These are phyloP conservation scores for Psilocybe subaeruginosa DNA, from an alignment of 768 basidiomycete genomes.

Conservation along the genomic window DNA sequence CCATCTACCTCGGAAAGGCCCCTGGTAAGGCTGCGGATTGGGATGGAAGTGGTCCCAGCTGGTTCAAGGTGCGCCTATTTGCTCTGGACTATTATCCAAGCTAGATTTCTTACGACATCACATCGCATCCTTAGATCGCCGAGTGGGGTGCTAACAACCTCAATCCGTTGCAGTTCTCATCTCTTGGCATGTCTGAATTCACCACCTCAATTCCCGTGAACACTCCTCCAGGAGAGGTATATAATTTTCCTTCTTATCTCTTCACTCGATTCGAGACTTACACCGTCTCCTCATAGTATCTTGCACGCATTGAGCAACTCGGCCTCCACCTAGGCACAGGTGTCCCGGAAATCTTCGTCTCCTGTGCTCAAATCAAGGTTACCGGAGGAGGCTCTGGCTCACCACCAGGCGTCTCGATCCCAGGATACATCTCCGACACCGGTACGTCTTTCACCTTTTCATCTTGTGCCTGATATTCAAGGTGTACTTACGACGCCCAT, in stretches of 20 bases:
- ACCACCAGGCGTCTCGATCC: constrained; percentile 46
- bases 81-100: constrained; percentile 11
- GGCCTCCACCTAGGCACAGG: constrained; percentile 43
- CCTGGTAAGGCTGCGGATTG: constrained; percentile 38
- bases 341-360: constrained; percentile 46
- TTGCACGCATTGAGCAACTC: constrained; percentile 46
- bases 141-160: constrained; percentile 35
- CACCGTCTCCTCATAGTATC: constrained; percentile 28
- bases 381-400: constrained; percentile 42
- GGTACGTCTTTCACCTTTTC: constrained; percentile 23
- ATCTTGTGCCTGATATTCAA: background rate
- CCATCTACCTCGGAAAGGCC: constrained; percentile 49
- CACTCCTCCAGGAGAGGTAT: constrained; percentile 41
- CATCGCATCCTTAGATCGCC: constrained; percentile 27
- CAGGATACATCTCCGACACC: constrained; percentile 42
- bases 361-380: constrained; percentile 48
- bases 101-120: constrained; percentile 15
- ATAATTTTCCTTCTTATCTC: constrained; percentile 2
- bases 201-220: constrained; percentile 37
- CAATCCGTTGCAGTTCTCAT: constrained; percentile 35
- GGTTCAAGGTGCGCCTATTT: constrained; percentile 48
- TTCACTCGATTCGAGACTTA: background rate
- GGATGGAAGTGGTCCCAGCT: constrained; percentile 46
- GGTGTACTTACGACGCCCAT: too few species aligned
- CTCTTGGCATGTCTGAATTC: constrained; percentile 28